A percentile compares a stretch with the other conserved stretches of the same genome.
Conservation (phyloP, 495 filamentous ascomycete genomes). For the Aspergillus baeticus region DNA sequence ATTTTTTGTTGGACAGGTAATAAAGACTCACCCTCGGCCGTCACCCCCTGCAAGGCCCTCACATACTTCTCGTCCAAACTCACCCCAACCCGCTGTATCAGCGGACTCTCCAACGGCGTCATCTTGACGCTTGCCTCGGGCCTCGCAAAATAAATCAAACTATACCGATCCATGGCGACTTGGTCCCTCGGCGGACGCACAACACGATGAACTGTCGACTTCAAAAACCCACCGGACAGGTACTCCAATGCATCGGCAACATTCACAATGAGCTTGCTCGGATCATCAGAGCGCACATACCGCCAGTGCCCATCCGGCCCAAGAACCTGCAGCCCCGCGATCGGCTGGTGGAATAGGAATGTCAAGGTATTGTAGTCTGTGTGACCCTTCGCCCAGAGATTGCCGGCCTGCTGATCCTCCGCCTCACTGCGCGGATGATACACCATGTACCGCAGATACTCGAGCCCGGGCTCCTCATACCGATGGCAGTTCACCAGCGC, state of each 20-base stretch:
- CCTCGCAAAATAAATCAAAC: constrained; percentile 47
- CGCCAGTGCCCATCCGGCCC: constrained; percentile 21
- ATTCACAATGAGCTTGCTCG: constrained; percentile 47
- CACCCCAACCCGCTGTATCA: background rate
- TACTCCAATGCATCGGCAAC: constrained; percentile 44
- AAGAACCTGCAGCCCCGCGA: constrained; percentile 53
- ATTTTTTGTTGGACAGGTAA: background rate
- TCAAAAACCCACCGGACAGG: constrained; percentile 42
- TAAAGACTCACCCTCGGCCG: background rate
- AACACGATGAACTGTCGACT: constrained; percentile 48
- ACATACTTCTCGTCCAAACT: background rate
- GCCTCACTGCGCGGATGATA: constrained; percentile 44
- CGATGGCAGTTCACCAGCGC: constrained; percentile 46
- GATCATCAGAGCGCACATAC: constrained; percentile 24
- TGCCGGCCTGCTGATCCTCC: constrained; percentile 38
- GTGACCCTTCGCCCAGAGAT: constrained; percentile 48
- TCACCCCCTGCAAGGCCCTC: background rate
- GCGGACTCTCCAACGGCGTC: background rate
- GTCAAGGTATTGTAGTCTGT: constrained; percentile 55
- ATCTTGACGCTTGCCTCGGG: constrained; percentile 5
- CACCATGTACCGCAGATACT: constrained; percentile 55
- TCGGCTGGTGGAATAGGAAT: constrained; percentile 54
- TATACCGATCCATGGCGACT: constrained; percentile 26
- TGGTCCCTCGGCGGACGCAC: constrained; percentile 46
- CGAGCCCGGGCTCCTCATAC: constrained; percentile 47